These are phyloP conservation scores for Sporothrix curviconia DNA, from an alignment of 2,329 filamentous ascomycete genomes.

Conservation along the genomic window DNA sequence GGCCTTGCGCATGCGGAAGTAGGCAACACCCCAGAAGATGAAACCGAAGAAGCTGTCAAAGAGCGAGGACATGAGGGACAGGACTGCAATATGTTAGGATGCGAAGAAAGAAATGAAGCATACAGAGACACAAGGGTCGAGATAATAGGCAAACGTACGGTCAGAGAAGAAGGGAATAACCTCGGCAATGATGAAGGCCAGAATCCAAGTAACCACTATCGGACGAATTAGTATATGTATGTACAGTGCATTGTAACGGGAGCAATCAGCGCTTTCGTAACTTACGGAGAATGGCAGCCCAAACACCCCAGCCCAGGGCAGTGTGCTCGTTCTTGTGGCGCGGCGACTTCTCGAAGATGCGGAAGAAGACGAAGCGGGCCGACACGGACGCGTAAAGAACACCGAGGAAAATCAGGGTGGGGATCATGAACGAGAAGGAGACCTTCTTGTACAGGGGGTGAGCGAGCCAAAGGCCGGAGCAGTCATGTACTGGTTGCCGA, in stretches of 20 bases:
- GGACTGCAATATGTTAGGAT: conserved; percentile 31
- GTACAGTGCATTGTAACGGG: no score
- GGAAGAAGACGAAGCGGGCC: conserved; percentile 87
- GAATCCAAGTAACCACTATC: conserved; percentile 62
- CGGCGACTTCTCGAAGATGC: conserved; percentile 67
- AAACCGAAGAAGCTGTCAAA: conserved; percentile 94
- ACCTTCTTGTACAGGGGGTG: conserved; percentile 76
- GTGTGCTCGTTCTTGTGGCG: conserved; percentile 78
- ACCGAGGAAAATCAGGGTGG: conserved; percentile 85
- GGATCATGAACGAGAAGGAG: conserved; percentile 91
- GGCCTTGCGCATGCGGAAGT: conserved; percentile 65
- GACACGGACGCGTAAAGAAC: conserved; percentile 87
- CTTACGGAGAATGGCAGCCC: conserved; percentile 64
- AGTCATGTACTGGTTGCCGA: conserved; percentile 82
- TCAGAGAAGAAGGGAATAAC: conserved; percentile 91
- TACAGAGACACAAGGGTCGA: conserved; percentile 21
- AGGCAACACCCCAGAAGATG: conserved; percentile 87
- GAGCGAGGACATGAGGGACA: conserved; percentile 75
- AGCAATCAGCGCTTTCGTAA: conserved; percentile 13
- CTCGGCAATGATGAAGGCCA: conserved; percentile 87
- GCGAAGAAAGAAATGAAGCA: conserved; percentile 24
- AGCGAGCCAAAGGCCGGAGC: conserved; percentile 82
- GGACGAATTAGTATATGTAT: conserved; percentile 7
- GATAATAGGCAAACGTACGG: conserved; percentile 34
- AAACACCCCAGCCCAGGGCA: conserved; percentile 69